Evolutionary conservation across 495 filamentous ascomycete species (phyloP).

Genomic region (Ramalina intermedia): DNA sequence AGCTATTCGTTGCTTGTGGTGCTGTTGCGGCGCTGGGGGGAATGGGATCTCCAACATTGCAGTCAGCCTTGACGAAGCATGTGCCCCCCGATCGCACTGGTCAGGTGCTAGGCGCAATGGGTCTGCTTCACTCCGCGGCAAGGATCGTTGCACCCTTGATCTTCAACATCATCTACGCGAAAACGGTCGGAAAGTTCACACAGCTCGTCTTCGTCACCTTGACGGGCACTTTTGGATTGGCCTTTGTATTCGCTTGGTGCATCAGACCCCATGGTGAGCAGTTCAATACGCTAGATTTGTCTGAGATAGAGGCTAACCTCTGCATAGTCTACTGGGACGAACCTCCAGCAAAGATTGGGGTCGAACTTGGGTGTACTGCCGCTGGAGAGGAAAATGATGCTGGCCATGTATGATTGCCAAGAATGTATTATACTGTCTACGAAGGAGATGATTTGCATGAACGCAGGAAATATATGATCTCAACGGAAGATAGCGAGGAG

Average conservation of each 20-base stretch:
- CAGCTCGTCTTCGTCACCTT: constrained; percentile 75
- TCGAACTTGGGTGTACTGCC: no score
- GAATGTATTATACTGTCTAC: no score
- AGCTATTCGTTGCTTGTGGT: constrained; percentile 50
- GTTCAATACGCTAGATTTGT: not conserved
- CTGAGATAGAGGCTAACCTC: not conserved
- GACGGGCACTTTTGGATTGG: constrained; percentile 47
- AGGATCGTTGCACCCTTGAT: constrained; percentile 64
- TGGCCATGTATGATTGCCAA: no score
- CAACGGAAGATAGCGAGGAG: no score
- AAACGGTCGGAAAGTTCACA: constrained; percentile 61
- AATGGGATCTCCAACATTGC: constrained; percentile 68
- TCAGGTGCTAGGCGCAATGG: constrained; percentile 72
- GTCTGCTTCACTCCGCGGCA: constrained; percentile 70
- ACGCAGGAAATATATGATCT: no score
- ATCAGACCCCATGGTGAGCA: constrained; percentile 57
- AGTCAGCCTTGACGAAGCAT: constrained; percentile 77
- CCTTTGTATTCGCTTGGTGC: constrained; percentile 50
- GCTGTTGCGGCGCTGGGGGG: constrained; percentile 63
- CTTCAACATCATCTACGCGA: constrained; percentile 74
- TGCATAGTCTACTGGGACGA: constrained; percentile 1
- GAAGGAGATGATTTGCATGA: no score
- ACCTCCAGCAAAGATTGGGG: no score
- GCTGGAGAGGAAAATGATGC: no score
- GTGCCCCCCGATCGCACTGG: constrained; percentile 69